Conservation (phyloP, 306 rosid genomes). For the Rosa lucieae region DNA sequence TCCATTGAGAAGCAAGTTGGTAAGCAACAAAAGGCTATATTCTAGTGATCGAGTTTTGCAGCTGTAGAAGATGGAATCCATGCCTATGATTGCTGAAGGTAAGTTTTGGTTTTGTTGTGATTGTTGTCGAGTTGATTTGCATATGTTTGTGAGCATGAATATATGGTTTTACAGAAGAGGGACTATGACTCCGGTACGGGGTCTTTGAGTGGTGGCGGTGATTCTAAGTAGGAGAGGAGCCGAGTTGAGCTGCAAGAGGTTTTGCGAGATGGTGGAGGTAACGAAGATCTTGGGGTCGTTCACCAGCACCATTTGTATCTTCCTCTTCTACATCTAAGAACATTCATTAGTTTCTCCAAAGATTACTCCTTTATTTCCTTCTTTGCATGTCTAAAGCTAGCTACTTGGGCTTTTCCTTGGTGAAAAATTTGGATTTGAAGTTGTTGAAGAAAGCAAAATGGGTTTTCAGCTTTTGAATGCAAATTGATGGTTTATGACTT, state of each 20-base stretch:
- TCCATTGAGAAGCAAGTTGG: too few relatives aligned
- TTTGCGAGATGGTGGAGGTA: constrained; percentile 20
- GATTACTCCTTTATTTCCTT: constrained; percentile 5
- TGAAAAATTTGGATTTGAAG: constrained; percentile 35
- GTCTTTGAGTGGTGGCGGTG: constrained; percentile 29
- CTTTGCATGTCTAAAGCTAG: constrained; percentile 13
- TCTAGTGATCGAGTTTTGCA: too few relatives aligned
- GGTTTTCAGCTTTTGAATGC: constrained; percentile 26
- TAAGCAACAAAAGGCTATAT: too few relatives aligned
- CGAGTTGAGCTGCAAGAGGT: constrained; percentile 46
- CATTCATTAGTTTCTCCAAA: constrained; percentile 31
- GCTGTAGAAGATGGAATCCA: too few relatives aligned
- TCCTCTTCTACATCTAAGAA: constrained; percentile 9
- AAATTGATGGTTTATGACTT: constrained; percentile 8
- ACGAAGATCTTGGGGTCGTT: too few relatives aligned
- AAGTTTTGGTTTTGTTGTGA: too few relatives aligned
- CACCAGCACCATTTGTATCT: too few relatives aligned
- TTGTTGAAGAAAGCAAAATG: constrained; percentile 39
- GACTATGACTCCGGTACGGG: constrained; percentile 23
- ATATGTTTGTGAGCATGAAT: too few relatives aligned
- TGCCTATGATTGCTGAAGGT: too few relatives aligned
- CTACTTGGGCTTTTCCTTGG: not conserved
- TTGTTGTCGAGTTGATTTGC: too few relatives aligned
- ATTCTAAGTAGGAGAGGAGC: constrained; percentile 31
- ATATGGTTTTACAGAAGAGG: constrained; percentile 1